Conservation (phyloP, 1,284 basidiomycete genomes). For the Chalciporus sp. region DNA sequence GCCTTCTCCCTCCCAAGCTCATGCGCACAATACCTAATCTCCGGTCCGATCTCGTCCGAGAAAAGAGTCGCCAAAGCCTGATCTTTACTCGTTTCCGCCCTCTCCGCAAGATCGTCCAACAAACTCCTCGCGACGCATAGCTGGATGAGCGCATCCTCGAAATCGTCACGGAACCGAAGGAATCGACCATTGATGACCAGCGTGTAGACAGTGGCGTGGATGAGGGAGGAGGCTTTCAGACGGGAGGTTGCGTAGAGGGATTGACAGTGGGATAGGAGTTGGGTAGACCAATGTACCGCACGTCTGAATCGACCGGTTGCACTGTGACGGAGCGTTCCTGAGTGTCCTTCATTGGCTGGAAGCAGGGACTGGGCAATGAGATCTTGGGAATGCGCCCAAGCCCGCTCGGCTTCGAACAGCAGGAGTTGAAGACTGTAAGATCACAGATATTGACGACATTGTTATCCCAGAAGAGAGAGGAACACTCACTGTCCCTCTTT, state of each 20-base stretch:
- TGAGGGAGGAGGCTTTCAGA: slow-evolving; percentile 56
- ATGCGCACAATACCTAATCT: slow-evolving; percentile 93
- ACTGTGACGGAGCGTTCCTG: slow-evolving; percentile 66
- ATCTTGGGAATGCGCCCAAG: slow-evolving; percentile 91
- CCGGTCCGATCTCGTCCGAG: slow-evolving; percentile 86
- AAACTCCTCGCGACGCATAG: slow-evolving; percentile 80
- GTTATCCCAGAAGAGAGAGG: neutral
- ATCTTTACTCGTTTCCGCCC: slow-evolving; percentile 79
- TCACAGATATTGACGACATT: slow-evolving; percentile 13
- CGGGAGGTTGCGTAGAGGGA: slow-evolving; percentile 57
- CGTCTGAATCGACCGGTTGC: slow-evolving; percentile 84
- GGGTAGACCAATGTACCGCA: slow-evolving; percentile 81
- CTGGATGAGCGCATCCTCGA: slow-evolving; percentile 78
- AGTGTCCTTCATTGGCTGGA: slow-evolving; percentile 51
- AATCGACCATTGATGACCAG: slow-evolving; percentile 77
- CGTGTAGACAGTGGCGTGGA: slow-evolving; percentile 69
- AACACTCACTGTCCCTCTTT: slow-evolving; percentile 79
- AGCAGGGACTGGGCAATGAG: slow-evolving; percentile 60
- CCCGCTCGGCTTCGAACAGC: slow-evolving; percentile 87
- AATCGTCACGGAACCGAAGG: slow-evolving; percentile 71
- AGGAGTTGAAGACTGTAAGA: slow-evolving; percentile 73
- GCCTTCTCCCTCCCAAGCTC: slow-evolving; percentile 75
- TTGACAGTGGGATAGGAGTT: slow-evolving; percentile 76
- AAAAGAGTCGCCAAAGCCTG: slow-evolving; percentile 89
- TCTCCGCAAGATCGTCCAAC: slow-evolving; percentile 70